Percentiles rank a stretch among this genome's conserved stretches.
These are phyloP conservation scores for Trichophyton simii DNA, from an alignment of 2,329 filamentous ascomycete genomes.

Conservation along the genomic window DNA sequence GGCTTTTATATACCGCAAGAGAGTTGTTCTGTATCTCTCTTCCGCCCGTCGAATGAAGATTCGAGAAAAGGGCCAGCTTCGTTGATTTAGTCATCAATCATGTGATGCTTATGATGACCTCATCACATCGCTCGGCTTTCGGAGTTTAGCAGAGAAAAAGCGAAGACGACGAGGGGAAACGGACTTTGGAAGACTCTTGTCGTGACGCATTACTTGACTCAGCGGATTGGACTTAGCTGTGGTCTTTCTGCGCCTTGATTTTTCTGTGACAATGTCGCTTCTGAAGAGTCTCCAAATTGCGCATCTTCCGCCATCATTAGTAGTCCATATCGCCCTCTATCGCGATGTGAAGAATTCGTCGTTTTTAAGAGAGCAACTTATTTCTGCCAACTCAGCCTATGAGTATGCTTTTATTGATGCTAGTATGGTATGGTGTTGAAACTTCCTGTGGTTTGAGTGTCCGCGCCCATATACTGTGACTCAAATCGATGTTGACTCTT, in stretches of 20 bases:
- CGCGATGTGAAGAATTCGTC: slow-evolving; percentile 61
- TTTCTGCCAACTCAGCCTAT: slow-evolving; percentile 71
- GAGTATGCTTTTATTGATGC: slow-evolving; percentile 94
- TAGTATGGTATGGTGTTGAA: slow-evolving; percentile 45
- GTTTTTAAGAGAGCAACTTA: slow-evolving; percentile 68
- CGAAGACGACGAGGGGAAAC: background rate
- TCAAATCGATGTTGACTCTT: slow-evolving; percentile 1
- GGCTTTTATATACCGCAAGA: background rate
- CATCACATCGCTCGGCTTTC: background rate
- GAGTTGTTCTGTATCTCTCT: too few species aligned
- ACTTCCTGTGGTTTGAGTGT: background rate
- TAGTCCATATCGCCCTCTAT: slow-evolving; percentile 65
- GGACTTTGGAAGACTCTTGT: background rate
- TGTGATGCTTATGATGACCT: slow-evolving; percentile 1
- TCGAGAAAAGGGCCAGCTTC: slow-evolving; percentile 23
- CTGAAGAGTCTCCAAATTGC: slow-evolving; percentile 61
- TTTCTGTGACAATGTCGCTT: slow-evolving; percentile 15
- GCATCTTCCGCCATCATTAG: slow-evolving; percentile 56
- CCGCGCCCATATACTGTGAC: slow-evolving; percentile 9
- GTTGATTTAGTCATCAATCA: slow-evolving; percentile 3
- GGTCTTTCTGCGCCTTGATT: background rate
- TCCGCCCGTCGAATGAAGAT: slow-evolving; percentile 22
- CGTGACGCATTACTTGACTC: background rate
- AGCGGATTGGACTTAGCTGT: background rate
- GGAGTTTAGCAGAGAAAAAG: background rate